These are phyloP conservation scores for Sugiyamaella castrensis DNA, from an alignment of 1,139 yeast genomes.

Conservation along the genomic window DNA sequence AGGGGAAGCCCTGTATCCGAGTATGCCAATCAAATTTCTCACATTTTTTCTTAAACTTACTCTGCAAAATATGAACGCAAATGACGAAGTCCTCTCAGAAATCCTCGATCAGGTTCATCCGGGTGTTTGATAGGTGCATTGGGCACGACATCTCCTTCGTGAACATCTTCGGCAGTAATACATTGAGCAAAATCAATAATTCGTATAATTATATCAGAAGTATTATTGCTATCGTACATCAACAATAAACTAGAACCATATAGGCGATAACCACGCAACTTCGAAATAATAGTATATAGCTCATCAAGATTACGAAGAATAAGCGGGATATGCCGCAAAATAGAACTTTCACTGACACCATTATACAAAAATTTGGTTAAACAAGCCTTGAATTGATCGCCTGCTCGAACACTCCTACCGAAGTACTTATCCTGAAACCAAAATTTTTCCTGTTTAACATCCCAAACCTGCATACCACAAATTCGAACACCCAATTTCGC, in stretches of 20 bases:
- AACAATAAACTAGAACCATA: slow-evolving; percentile 87
- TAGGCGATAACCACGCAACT: slow-evolving; percentile 75
- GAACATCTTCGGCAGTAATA: slow-evolving; percentile 62
- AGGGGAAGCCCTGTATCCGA: slow-evolving; percentile 20
- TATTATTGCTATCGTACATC: slow-evolving; percentile 72
- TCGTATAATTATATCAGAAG: slow-evolving; percentile 50
- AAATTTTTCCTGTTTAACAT: slow-evolving; percentile 46
- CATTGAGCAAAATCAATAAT: slow-evolving; percentile 96
- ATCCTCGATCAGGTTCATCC: slow-evolving; percentile 71
- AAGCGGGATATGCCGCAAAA: slow-evolving; percentile 65
- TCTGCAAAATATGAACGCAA: slow-evolving; percentile 55
- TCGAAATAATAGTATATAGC: slow-evolving; percentile 52
- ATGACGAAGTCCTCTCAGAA: slow-evolving; percentile 73
- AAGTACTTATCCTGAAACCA: slow-evolving; percentile 84
- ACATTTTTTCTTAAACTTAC: slow-evolving; percentile 13
- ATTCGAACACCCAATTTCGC: slow-evolving; percentile 82
- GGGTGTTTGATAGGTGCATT: slow-evolving; percentile 70
- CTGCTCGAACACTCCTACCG: slow-evolving; percentile 76
- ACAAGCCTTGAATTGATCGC: slow-evolving; percentile 71
- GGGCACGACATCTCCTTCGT: slow-evolving; percentile 40
- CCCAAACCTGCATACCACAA: slow-evolving; percentile 94
- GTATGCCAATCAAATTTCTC: not conserved
- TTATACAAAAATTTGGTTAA: slow-evolving; percentile 76
- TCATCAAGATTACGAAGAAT: slow-evolving; percentile 59
- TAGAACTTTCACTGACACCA: slow-evolving; percentile 56